A percentile compares a stretch with the other conserved stretches of the same genome.
phyloP scores from a whole-genome alignment of 164 flowering plant species.

The Aristolochia californica region DNA sequence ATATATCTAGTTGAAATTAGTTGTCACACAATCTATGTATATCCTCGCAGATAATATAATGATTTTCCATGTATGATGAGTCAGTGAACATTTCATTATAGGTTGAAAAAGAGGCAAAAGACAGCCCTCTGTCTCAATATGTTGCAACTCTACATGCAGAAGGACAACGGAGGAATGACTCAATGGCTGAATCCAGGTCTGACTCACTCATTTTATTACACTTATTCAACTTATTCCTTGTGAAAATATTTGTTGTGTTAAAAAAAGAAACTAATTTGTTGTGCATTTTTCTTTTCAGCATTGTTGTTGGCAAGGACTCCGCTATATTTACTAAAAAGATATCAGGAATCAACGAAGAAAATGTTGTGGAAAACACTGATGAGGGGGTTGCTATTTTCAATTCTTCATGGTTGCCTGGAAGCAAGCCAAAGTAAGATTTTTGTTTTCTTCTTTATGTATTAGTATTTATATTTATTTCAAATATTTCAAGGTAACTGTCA shows the following conservation, averaged over 20 bases:
- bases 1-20: no score
- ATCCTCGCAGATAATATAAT: no score
- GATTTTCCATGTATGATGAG: neutral
- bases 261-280: neutral
- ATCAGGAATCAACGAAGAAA: slow-evolving; percentile 30
- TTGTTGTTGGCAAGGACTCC: slow-evolving; percentile 57
- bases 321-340: slow-evolving; percentile 39
- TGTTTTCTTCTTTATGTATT: neutral
- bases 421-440: slow-evolving; percentile 35
- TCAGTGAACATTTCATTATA: slow-evolving; percentile 5
- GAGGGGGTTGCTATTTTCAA: slow-evolving; percentile 45
- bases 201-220: neutral
- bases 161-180: slow-evolving; percentile 52
- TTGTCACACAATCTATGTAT: no score
- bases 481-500: neutral
- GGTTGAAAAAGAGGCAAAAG: slow-evolving; percentile 59
- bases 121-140: slow-evolving; percentile 67
- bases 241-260: neutral
- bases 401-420: slow-evolving; percentile 72
- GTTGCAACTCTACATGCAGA: slow-evolving; percentile 39
- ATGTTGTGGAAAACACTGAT: slow-evolving; percentile 20
- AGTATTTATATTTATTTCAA: neutral
- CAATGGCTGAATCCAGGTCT: slow-evolving; percentile 70
- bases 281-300: slow-evolving; percentile 32
- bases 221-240: neutral